A percentile compares a stretch with the other conserved stretches of the same genome.
Conservation (phyloP, 2,329 filamentous ascomycete species). For the Westerdykella ornata region DNA sequence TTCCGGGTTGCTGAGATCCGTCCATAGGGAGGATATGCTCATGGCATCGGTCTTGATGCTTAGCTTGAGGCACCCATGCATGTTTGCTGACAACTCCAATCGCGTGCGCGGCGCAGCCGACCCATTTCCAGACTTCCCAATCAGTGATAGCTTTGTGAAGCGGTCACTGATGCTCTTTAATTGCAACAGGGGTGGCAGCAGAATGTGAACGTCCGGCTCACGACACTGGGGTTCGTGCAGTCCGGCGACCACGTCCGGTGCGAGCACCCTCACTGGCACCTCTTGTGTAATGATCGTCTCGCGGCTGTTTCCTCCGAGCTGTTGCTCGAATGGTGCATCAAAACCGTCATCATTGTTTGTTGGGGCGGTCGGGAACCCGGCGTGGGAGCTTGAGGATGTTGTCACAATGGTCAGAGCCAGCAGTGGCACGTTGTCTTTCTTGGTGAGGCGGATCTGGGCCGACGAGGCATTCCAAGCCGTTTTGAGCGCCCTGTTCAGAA, state of each 20-base stretch:
- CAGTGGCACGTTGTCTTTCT: slow-evolving; percentile 80
- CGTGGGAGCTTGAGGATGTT: slow-evolving; percentile 48
- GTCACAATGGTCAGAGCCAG: slow-evolving; percentile 86
- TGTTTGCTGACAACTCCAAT: slow-evolving; percentile 84
- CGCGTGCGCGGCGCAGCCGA: slow-evolving; percentile 42
- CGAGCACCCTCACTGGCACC: slow-evolving; percentile 86
- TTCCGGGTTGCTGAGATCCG: slow-evolving; percentile 76
- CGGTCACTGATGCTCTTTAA: slow-evolving; percentile 91
- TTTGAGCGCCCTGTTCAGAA: slow-evolving; percentile 83
- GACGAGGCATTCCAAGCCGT: slow-evolving; percentile 77
- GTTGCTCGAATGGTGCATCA: slow-evolving; percentile 20
- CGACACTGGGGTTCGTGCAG: slow-evolving; percentile 87
- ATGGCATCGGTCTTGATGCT: slow-evolving; percentile 77
- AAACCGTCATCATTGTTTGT: slow-evolving; percentile 20
- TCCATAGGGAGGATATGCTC: slow-evolving; percentile 80
- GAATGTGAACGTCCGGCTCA: slow-evolving; percentile 90
- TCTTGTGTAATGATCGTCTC: slow-evolving; percentile 94
- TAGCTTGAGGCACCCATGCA: slow-evolving; percentile 80
- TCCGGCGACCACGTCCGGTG: slow-evolving; percentile 76
- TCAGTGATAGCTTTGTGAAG: slow-evolving; percentile 71
- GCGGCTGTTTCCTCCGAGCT: slow-evolving; percentile 52
- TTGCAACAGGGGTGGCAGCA: slow-evolving; percentile 77
- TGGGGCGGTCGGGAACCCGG: slow-evolving; percentile 25
- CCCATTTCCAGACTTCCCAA: slow-evolving; percentile 33
- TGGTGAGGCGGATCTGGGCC: slow-evolving; percentile 81